Evolutionary conservation across 164 flowering plant species (phyloP), one percentile per base, ranked within the genome.

Genomic region (Platanus orientalis): DNA sequence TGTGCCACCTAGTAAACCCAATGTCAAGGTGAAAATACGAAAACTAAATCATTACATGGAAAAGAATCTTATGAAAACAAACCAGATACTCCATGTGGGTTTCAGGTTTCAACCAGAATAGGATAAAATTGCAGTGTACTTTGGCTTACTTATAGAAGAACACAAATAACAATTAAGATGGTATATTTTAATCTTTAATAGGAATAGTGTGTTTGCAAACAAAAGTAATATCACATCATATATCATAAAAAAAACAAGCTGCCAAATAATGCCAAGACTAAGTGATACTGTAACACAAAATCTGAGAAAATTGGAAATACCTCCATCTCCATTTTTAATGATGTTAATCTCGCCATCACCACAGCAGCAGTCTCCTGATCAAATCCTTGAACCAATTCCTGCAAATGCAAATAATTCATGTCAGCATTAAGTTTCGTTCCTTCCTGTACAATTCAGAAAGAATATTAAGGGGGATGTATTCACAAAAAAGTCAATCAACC

Each of bases 301-400:
- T 21, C 16, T 21, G 51, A 26, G 10, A 25, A 25, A 29, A 23
- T 10, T 3, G 40, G 39, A n/a, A 49, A 27, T 84, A 94, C 98
- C 97, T 94, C 98, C 69, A 72, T 80, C 73, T 94, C 98, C 98
- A 94, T 94, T 79, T 94, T 94, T 64, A 86, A 66, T 28, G 98
- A 89, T 58, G 84, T 77, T 66, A 86, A 71, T 79, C 97, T 82
- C 36, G 96, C 95, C 88, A 94, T 75, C 40, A 94, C 95, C 56
- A 94, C 97, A 75, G 98, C 95, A 71, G 95, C 93, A 65, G 92
- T 76, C 78, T 94, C 98, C 74, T 94, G 98, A 74, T 94, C 98
- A 87, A 94, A 94, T 61, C 96, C 96, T 79, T 83, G 85, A 4
- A 84, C 80, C 64, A 94, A 70, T 71, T 94, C 96, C 98, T 94